Conservation (phyloP, 495 filamentous ascomycete genomes). For the Penicillium lagena region DNA sequence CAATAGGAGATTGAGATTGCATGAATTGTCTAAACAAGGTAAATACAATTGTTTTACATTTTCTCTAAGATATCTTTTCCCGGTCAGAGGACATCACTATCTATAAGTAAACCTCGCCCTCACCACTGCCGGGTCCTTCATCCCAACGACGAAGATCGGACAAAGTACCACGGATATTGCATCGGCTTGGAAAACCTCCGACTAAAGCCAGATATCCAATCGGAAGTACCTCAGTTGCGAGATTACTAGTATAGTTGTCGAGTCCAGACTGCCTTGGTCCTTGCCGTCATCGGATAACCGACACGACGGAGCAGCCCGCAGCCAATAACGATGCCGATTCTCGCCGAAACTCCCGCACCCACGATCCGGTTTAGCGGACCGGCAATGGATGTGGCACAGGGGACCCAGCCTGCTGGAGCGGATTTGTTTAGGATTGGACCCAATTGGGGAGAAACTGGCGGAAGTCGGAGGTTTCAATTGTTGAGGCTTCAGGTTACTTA, state of each 20-base stretch:
- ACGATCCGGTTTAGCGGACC: constrained; percentile 4
- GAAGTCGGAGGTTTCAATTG: constrained; percentile 13
- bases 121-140: background rate
- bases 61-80: background rate
- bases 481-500: background rate
- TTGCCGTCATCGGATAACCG: constrained; percentile 15
- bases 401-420: background rate
- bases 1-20: background rate
- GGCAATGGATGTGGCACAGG: constrained; percentile 8
- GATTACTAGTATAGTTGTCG: background rate
- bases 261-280: background rate
- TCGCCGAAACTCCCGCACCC: constrained; percentile 18
- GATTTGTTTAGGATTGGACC: background rate
- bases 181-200: constrained; percentile 12
- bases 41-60: no score
- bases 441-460: constrained; percentile 20
- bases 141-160: constrained; percentile 4
- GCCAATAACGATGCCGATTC: constrained; percentile 11
- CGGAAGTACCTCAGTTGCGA: no score
- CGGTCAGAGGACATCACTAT: background rate
- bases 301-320: background rate
- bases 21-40: background rate
- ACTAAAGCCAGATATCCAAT: no score
- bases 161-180: constrained; percentile 10
- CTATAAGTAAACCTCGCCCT: constrained; percentile 9